Conservation (phyloP, 1,284 basidiomycete genomes). For the Ustilago shanxiensis region DNA sequence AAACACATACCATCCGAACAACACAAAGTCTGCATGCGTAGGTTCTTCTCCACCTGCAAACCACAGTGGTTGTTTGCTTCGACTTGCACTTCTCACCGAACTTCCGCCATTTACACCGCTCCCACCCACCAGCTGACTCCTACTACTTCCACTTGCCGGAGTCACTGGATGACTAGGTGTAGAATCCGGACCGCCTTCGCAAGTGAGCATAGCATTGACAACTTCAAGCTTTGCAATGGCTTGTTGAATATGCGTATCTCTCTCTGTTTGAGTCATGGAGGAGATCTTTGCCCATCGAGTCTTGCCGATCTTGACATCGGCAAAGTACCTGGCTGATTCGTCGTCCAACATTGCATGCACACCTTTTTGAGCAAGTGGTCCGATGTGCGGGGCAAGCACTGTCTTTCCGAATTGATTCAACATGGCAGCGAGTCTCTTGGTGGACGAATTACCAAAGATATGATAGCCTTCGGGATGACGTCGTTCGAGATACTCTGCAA, state of each 20-base stretch:
- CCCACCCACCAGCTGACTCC: background rate
- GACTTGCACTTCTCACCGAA: constrained; percentile 10
- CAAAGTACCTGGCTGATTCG: constrained; percentile 54
- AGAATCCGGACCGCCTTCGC: constrained; percentile 28
- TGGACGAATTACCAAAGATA: constrained; percentile 47
- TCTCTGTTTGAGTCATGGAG: constrained; percentile 22
- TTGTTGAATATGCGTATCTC: constrained; percentile 27
- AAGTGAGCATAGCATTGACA: constrained; percentile 40
- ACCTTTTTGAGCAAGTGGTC: constrained; percentile 34
- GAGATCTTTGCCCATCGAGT: constrained; percentile 38
- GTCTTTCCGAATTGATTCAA: constrained; percentile 53
- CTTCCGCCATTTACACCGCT: background rate
- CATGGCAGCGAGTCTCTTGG: constrained; percentile 50
- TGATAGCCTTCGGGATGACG: constrained; percentile 39
- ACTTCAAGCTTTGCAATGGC: constrained; percentile 43
- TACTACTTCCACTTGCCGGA: background rate
- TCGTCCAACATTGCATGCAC: constrained; percentile 50
- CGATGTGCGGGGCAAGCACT: constrained; percentile 44
- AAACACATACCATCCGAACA: constrained; percentile 59
- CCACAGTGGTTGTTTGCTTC: constrained; percentile 28
- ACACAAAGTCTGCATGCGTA: constrained; percentile 59
- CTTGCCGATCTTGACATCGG: constrained; percentile 54
- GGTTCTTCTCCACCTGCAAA: constrained; percentile 52
- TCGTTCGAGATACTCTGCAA: constrained; percentile 55
- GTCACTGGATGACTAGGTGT: constrained; percentile 9